These are phyloP conservation scores for Podospora fimiseda DNA, from an alignment of 495 filamentous ascomycete genomes.

Conservation along the genomic window DNA sequence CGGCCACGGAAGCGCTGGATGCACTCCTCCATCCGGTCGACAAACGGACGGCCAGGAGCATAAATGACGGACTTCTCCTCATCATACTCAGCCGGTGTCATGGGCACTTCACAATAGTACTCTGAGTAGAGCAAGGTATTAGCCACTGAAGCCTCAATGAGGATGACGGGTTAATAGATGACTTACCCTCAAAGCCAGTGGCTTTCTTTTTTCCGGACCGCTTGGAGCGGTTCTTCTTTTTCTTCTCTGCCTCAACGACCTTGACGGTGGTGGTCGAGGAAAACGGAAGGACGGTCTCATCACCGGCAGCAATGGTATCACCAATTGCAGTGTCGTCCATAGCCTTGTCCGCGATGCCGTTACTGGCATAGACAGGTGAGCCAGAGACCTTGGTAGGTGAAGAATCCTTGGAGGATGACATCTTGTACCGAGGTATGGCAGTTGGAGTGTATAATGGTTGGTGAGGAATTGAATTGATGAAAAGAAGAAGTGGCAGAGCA, in stretches of 20 bases:
- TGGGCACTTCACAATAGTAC: constrained; percentile 68
- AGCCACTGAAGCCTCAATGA: no score
- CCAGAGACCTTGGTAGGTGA: no score
- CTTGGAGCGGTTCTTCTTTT: constrained; percentile 25
- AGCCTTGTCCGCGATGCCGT: no score
- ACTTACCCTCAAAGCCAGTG: constrained; percentile 42
- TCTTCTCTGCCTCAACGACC: constrained; percentile 23
- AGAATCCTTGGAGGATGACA: no score
- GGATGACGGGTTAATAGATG: no score
- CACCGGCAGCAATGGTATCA: no score
- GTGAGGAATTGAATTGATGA: background rate
- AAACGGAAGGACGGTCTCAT: no score
- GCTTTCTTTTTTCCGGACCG: constrained; percentile 22
- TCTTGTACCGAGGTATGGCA: no score
- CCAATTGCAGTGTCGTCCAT: no score
- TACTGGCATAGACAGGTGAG: no score
- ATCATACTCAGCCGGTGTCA: constrained; percentile 59
- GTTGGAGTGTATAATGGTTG: background rate
- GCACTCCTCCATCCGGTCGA: constrained; percentile 69
- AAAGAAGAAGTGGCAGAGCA: background rate
- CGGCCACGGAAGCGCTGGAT: constrained; percentile 72
- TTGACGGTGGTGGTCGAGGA: no score
- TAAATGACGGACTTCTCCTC: constrained; percentile 44
- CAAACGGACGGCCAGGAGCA: constrained; percentile 21
- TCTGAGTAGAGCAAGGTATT: constrained; percentile 36